Base-by-base conservation (phyloP, 2,329 filamentous ascomycete genomes). In the Thielaviopsis populi region DNA sequence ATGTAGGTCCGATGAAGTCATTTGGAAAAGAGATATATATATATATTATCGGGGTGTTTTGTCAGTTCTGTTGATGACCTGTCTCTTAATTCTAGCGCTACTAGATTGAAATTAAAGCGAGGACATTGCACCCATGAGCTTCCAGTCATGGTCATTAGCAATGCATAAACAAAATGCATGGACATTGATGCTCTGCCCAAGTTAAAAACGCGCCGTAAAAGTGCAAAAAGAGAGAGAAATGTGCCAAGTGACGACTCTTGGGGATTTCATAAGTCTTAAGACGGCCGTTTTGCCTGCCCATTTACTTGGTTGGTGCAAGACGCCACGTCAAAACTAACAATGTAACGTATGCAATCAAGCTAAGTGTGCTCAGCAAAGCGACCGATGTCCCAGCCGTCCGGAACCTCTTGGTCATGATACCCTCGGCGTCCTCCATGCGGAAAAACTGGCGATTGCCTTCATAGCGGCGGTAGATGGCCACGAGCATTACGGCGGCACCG, bases 361-460 rank as follows among this genome's bases (percentile, higher is more conserved):
- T 85, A 67, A 86, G 70, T 8, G 71, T 68, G 1, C 81, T 83
- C 68, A 86, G 74, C 42, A 86, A 70, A 1, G 81, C 73, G 22
- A 86, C 83, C 61, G 80, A 84, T 69, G 84, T 83, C 30, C 83
- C 82, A 67, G 81, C 84, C 22, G 83, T 86, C 67, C 83, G 79
- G 68, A 86, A 86, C 70, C 79, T 83, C 70, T 73, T 78, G 27
- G 76, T 75, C 50, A 72, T 63, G 59, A 69, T 69, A 48, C 72
- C 74, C 59, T 72, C 72, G 15, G 69, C 70, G 64, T 72, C 72
- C 53, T 71, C 69, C 59, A 67, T 61, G 54, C 79, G 83, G 74
- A 97, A 97, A 76, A 99, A 97, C 74, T 97, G 92, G 68, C 85
- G 83, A 71, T 97, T 96, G 65, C 94, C 91, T 75, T 96, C 89